Conservation (phyloP, 2,329 filamentous ascomycete species). For the Chaetomium sp. region DNA sequence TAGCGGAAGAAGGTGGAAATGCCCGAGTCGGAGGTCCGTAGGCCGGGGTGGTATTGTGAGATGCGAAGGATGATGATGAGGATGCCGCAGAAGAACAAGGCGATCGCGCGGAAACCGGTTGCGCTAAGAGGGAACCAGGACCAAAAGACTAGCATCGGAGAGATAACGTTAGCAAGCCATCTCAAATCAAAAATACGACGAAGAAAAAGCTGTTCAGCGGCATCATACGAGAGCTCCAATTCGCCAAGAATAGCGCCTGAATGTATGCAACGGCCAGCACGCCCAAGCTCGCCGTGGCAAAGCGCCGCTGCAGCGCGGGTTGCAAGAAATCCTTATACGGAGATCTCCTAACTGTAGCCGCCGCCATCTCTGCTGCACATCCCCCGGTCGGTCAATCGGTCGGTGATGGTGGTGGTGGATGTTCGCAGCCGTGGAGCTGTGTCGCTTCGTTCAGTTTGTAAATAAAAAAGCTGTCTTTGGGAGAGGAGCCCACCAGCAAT, state of each 20-base stretch:
- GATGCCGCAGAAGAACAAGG: conserved; percentile 71
- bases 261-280: conserved; percentile 66
- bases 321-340: conserved; percentile 87
- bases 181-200: neutral
- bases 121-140: conserved; percentile 76
- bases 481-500: neutral
- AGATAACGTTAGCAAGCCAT: neutral
- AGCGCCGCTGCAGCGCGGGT: conserved; percentile 78
- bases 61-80: conserved; percentile 80
- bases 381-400: conserved; percentile 24
- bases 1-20: conserved; percentile 57
- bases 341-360: conserved; percentile 47
- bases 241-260: conserved; percentile 63
- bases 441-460: neutral
- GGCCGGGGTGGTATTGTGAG: conserved; percentile 69
- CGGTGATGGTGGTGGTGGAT: conserved; percentile 1
- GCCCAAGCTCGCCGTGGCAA: conserved; percentile 68
- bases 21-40: conserved; percentile 63
- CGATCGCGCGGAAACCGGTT: conserved; percentile 64
- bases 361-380: conserved; percentile 47
- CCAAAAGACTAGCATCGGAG: conserved; percentile 61
- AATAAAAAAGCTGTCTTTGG: conserved; percentile 8
- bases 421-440: neutral
- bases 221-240: conserved; percentile 57
- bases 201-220: conserved; percentile 27